Evolutionary conservation across 441 rosid species (phyloP).

Genomic region (Euphorbia neoarborescens): DNA sequence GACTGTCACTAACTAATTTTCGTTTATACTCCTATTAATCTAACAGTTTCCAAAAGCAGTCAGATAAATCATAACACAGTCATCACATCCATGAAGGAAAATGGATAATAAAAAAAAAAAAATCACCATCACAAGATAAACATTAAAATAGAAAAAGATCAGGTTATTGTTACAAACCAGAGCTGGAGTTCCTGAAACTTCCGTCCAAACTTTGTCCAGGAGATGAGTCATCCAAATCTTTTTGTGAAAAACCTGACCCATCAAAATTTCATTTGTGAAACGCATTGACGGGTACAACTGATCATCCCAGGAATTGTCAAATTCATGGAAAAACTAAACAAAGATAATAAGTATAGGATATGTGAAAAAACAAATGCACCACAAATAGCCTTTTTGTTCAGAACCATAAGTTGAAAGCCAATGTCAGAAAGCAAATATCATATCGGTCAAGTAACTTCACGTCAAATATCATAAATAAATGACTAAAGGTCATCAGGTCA

Average conservation of each 20-base stretch:
- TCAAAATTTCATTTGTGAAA: constrained; percentile 1
- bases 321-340: not conserved
- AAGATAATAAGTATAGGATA: not conserved
- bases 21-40: too few species aligned
- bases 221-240: constrained; percentile 36
- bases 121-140: not conserved
- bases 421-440: not conserved
- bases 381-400: not conserved
- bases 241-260: constrained; percentile 32
- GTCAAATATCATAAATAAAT: not conserved
- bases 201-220: constrained; percentile 43
- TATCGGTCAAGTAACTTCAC: not conserved
- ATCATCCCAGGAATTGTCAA: not conserved
- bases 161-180: constrained; percentile 36
- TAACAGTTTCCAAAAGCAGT: too few species aligned
- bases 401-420: not conserved
- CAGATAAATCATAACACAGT: not conserved
- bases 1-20: too few species aligned
- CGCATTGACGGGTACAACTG: not conserved
- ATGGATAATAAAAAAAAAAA: not conserved
- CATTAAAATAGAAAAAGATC: not conserved
- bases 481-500: too few species aligned
- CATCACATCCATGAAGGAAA: not conserved
- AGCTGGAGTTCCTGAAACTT: constrained; percentile 49
- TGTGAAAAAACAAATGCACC: not conserved